Conservation (phyloP, 768 basidiomycete species). For the Suillus subalutaceus region DNA sequence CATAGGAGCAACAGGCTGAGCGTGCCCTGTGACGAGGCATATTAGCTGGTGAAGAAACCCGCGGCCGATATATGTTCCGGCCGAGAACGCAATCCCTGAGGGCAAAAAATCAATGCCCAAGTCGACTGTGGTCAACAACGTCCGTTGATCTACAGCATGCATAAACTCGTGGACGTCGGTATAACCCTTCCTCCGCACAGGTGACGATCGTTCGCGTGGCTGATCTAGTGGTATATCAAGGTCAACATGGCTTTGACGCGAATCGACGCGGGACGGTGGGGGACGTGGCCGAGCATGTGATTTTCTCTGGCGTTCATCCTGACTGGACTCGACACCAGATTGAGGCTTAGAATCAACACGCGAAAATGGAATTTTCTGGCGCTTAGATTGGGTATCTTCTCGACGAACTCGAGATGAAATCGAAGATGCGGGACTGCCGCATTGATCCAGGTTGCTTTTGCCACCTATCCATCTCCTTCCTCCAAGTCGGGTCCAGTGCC, state of each 20-base stretch:
- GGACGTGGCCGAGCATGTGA: not conserved
- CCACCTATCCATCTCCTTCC: constrained; percentile 35
- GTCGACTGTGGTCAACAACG: constrained; percentile 36
- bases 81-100: constrained; percentile 53
- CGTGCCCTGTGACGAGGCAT: constrained; percentile 34
- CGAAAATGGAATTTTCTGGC: constrained; percentile 12
- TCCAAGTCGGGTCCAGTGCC: constrained; percentile 44
- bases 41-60: constrained; percentile 65
- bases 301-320: not conserved
- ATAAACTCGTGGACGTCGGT: constrained; percentile 6
- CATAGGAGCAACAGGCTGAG: constrained; percentile 32
- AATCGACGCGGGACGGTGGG: not conserved
- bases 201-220: not conserved
- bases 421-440: constrained; percentile 15
- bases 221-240: constrained; percentile 2
- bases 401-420: constrained; percentile 10
- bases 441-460: constrained; percentile 23
- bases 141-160: constrained; percentile 10
- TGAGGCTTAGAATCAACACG: constrained; percentile 19
- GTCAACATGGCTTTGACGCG: not conserved
- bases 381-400: constrained; percentile 21
- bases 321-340: not conserved
- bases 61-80: constrained; percentile 57
- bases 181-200: constrained; percentile 12
- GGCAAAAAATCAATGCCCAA: constrained; percentile 53